These are phyloP conservation scores for Globisporangium radiosum DNA, from an alignment of 352 stramenopile species.

Conservation along the genomic window DNA sequence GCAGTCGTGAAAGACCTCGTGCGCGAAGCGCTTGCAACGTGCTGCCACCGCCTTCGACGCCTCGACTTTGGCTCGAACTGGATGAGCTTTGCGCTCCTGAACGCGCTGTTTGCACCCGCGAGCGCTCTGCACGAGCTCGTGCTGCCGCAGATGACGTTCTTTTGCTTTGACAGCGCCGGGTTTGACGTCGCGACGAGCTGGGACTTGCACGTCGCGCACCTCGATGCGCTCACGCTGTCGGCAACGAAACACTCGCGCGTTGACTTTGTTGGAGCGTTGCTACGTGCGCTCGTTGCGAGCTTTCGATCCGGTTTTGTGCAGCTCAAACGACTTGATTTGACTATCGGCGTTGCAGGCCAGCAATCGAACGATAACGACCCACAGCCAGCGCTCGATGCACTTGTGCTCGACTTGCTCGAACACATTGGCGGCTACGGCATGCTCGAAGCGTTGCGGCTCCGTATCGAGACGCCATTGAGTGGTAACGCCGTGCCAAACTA, in stretches of 20 bases:
- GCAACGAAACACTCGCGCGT: slow-evolving; percentile 24
- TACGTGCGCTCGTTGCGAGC: slow-evolving; percentile 36
- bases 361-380: neutral
- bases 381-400: slow-evolving; percentile 11
- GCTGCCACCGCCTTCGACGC: slow-evolving; percentile 26
- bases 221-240: slow-evolving; percentile 31
- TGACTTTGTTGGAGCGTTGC: slow-evolving; percentile 27
- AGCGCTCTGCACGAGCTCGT: slow-evolving; percentile 36
- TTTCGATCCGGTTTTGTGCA: slow-evolving; percentile 45
- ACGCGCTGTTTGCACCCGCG: slow-evolving; percentile 46
- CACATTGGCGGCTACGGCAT: slow-evolving; percentile 19
- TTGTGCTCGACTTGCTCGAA: slow-evolving; percentile 17
- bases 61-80: slow-evolving; percentile 58
- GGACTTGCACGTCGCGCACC: slow-evolving; percentile 40
- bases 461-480: slow-evolving; percentile 12
- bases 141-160: slow-evolving; percentile 28
- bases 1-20: slow-evolving; percentile 36
- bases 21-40: slow-evolving; percentile 25
- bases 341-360: slow-evolving; percentile 1
- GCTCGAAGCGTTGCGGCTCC: slow-evolving; percentile 17
- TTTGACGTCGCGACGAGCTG: slow-evolving; percentile 18
- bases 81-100: slow-evolving; percentile 41
- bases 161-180: slow-evolving; percentile 11
- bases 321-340: slow-evolving; percentile 44
- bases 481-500: slow-evolving; percentile 4